Evolutionary conservation across 257 asterid species (phyloP), one percentile per base, ranked within the genome.

Genomic region (Solanum dulcamara): DNA sequence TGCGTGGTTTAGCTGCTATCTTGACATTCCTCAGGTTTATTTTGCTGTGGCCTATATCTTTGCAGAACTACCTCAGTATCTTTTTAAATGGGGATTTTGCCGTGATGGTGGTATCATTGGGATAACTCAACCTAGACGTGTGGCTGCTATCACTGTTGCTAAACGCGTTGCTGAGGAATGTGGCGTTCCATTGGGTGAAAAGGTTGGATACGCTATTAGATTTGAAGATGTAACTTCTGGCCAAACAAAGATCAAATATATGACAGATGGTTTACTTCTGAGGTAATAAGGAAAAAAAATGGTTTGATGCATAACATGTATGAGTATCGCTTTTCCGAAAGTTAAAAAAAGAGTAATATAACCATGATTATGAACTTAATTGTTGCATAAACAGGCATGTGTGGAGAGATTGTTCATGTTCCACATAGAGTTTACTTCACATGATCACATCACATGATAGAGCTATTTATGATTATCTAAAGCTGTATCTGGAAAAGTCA

Each of bases 101-200:
- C 90, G 90, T 81, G 92, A 90, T 86, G 97, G 98, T 74, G 95
- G 99, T 82, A 87, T 92, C 80, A 94, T 96, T 81, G 99, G 99
- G 85, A 85, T 96, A 88, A 95, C 98, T 81, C 99, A 95, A 89
- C 98, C 99, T 84, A 93, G 99, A 84, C 98, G 99, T 85, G 99
- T 96, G 88, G 99, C 99, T 64, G 99, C 98, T 85, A 90, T 93
- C 17, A 93, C 98, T 72, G 99, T 96, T 35, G 98, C 99, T 60
- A 94, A 95, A 92, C 93, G 98, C 88, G 99, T 96, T 83, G 91
- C 98, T 20, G 99, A 95, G 91, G 98, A 96, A 89, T 94, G 93
- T 91, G 96, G 96, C 72, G 93, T 89, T 79, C 32, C 92, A 37
- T 81, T 95, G 83, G 98, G 99, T 70, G 96, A 95, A 91, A 93